Evolutionary conservation across 306 rosid genomes (phyloP).

Genomic region (cucumber (Cucumis sativus)): Cucumber_9930_V3 NC_026661.2:2898001-2898500

Average conservation of each 20-base stretch:
- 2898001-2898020: too few relatives aligned
- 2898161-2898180: constrained; percentile 99
- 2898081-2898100: constrained; percentile 66
- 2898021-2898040: neutral
- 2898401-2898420: constrained; percentile 89
- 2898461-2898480: constrained; percentile 83
- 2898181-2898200: constrained; percentile 83
- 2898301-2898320: constrained; percentile 1
- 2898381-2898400: constrained; percentile 81
- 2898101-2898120: constrained; percentile 68
- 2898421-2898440: constrained; percentile 59
- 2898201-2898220: constrained; percentile 82
- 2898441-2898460: constrained; percentile 49
- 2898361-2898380: constrained; percentile 72
- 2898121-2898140: constrained; percentile 90
- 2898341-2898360: constrained; percentile 52
- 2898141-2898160: constrained; percentile 92
- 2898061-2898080: constrained; percentile 79
- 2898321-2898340: constrained; percentile 75
- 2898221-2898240: constrained; percentile 59
- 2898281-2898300: constrained; percentile 35
- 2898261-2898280: constrained; percentile 17
- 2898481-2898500: neutral
- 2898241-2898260: constrained; percentile 55
- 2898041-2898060: constrained; percentile 37